Evolutionary conservation across 257 asterid genomes (phyloP), one percentile per base, ranked within the genome.

Genomic region (Primulina tabacum): DNA sequence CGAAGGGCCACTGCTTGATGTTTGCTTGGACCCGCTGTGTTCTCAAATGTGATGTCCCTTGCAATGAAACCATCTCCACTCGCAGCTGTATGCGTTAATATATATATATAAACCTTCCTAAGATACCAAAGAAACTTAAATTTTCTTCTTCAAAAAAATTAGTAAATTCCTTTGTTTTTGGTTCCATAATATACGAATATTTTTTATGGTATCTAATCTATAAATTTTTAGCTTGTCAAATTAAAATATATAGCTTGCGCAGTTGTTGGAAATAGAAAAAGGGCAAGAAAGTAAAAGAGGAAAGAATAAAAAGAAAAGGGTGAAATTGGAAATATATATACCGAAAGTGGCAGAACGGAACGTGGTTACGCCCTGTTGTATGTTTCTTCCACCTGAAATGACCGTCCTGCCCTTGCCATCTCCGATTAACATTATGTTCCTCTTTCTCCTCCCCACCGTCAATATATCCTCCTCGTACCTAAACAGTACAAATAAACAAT

Each of bases 261-360:
- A 21, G 24, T 21, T 21, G 24, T 21, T 21, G 24, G 33, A 30
- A 30, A 30, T 30, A 5, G 33, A 30, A 32, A 32, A 32, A 32
- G 7, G 34, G 6, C 34, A 32, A 32, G 34, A 32, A 32, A 3
- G 34, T 32, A 5, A 24, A 32, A 3, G 8, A 8, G 58, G 30
- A 6, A 8, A 12, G 6, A 8, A 30, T 61, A 63, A 66, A 62
- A 47, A 17, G 1, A 52, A 63, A 67, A 69, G 30, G 29, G 26
- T 17, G 21, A 8, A 60, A 75, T 59, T 6, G 58, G 66, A 17
- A 37, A 50, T 34, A 34, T 62, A 34, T 62, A 82, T 86, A 94
- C 99, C 98, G 33, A 94, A 94, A 18, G 97, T 59, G 0, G 99
- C 95, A 1, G 99, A 91, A 52, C 83, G 97, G 75, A 94, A 94